These are phyloP conservation scores for Chloris gayana DNA, from an alignment of 176 grass and related monocot genomes.

Conservation along the genomic window DNA sequence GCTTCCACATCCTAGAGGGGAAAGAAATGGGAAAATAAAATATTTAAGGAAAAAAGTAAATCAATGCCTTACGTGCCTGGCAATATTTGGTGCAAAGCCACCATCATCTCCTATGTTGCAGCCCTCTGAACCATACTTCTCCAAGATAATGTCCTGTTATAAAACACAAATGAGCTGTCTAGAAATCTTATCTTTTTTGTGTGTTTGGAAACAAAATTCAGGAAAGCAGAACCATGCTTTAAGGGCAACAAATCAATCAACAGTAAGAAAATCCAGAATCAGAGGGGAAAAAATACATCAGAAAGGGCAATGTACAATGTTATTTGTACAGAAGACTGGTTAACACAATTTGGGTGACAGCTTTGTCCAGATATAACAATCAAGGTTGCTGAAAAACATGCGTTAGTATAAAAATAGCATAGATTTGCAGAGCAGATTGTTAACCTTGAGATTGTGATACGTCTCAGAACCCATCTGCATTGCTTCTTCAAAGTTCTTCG, in stretches of 20 bases:
- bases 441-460: constrained; percentile 98
- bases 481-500: constrained; percentile 89
- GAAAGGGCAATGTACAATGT: background rate
- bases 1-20: background rate
- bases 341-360: constrained; percentile 23
- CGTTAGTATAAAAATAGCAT: background rate
- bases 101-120: constrained; percentile 92
- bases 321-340: background rate
- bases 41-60: constrained; percentile 19
- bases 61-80: constrained; percentile 65
- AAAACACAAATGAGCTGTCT: constrained; percentile 12
- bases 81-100: constrained; percentile 96
- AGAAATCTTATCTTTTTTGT: constrained; percentile 1
- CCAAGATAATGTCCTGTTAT: constrained; percentile 70
- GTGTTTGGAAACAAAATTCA: background rate
- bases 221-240: background rate
- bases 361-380: constrained; percentile 9
- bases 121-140: constrained; percentile 65
- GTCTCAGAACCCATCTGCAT: constrained; percentile 95
- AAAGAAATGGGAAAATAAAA: background rate
- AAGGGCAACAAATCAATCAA: background rate
- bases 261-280: background rate
- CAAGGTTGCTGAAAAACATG: background rate
- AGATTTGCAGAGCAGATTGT: background rate
- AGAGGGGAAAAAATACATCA: background rate